Percentiles rank a stretch among this genome's conserved stretches.
Conservation (phyloP, 306 rosid species). For the Vachellia pachyceras region DNA sequence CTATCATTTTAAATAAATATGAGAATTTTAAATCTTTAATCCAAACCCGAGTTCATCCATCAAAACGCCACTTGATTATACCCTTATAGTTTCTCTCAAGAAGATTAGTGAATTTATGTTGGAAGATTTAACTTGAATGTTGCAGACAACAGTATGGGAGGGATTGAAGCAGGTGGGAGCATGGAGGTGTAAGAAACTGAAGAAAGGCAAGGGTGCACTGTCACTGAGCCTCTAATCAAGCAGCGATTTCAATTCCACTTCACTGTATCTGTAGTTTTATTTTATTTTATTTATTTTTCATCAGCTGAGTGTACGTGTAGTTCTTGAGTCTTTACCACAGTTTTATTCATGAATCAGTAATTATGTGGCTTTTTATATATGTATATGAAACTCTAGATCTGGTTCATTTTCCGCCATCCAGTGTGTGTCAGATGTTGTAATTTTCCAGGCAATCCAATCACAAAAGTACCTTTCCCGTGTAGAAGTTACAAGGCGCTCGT, state of each 20-base stretch:
- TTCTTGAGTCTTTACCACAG: neutral
- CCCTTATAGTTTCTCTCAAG: neutral
- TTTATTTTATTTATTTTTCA: neutral
- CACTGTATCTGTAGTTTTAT: neutral
- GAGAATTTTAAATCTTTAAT: too few species aligned
- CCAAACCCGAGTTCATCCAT: too few species aligned
- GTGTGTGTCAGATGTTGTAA: neutral
- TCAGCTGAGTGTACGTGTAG: neutral
- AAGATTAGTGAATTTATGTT: neutral
- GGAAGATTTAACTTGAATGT: constrained; percentile 3
- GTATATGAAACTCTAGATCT: constrained; percentile 5
- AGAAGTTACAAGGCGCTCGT: too few species aligned
- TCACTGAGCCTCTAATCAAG: neutral
- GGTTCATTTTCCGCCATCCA: neutral
- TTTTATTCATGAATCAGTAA: constrained; percentile 10
- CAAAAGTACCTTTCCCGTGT: neutral
- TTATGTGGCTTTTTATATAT: neutral
- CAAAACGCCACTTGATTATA: too few species aligned
- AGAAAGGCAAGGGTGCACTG: constrained; percentile 42
- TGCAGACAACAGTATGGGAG: constrained; percentile 61
- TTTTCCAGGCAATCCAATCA: neutral
- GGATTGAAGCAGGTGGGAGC: too few species aligned
- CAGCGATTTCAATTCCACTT: neutral
- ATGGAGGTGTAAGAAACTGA: constrained; percentile 65
- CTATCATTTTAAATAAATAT: too few species aligned